Base-by-base conservation (phyloP, 495 filamentous ascomycete genomes). In the Mycothermus thermophilus region DNA sequence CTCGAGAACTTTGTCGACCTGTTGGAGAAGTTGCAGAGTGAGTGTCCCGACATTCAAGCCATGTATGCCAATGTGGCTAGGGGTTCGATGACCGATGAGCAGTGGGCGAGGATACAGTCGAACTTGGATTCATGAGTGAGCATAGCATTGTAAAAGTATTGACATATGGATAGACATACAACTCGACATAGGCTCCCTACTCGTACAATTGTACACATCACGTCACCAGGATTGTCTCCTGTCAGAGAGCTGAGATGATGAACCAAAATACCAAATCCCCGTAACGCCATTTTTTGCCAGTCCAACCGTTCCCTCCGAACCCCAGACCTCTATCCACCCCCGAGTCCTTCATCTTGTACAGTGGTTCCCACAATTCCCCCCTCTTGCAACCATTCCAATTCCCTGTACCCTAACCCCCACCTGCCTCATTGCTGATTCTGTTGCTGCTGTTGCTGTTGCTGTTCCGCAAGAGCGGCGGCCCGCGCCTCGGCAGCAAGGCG, bases 41-140 rank as follows among this genome's bases (percentile, higher is more conserved):
- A 77, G 21, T n/a, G n/a, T n/a, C 55, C 73, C 3, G 73, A 73
- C 29, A 72, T 86, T 13, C 75, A 77, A 35, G 75, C 73, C 29
- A 62, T 87, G 5, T 87, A 80, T 43, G 43, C 73, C 16, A 84
- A 85, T 46, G 63, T 65, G 16, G 32, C 60, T 11, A 58, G 46
- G 41, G 69, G 67, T 8, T 35, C 34, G 12, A 42, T 71, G 34
- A 42, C 43, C 4, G 63, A 67, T 29, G 60, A 67, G 19, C 39
- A 55, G 6, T 74, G 69, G 69, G 50, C 52, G 4, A 51, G 50
- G 17, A 40, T 80, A 40, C 57, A 69, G 32, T 62, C 68, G 10
- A 58, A 59, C 43, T 56, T 61, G 34, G 66, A 57, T 50, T 43
- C 18, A n/a, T 47, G 44, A 21, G 35, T 13, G 25, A n/a, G n/a